Percentiles rank a stretch among this genome's conserved stretches.
These are phyloP conservation scores for Phytopythium cucurbitacearum DNA, from an alignment of 352 stramenopile genomes.

Conservation along the genomic window DNA sequence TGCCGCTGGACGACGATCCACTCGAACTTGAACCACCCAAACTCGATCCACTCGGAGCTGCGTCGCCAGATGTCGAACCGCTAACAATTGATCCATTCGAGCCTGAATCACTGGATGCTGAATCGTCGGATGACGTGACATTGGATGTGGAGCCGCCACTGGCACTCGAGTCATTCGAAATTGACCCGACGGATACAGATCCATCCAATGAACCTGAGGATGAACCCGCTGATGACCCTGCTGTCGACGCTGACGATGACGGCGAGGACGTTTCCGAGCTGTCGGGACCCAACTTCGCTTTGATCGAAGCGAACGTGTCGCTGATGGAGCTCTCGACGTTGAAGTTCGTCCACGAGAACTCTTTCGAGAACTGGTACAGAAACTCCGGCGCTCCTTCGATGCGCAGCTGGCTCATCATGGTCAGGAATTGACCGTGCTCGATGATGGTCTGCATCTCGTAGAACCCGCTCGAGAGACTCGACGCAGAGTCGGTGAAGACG, in stretches of 20 bases:
- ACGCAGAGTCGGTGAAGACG: constrained; percentile 67
- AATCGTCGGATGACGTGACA: no score
- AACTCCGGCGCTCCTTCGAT: constrained; percentile 73
- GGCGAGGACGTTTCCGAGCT: not conserved
- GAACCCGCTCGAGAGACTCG: constrained; percentile 52
- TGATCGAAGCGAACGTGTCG: constrained; percentile 12
- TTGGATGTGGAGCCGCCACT: constrained; percentile 8
- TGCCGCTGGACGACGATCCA: not conserved
- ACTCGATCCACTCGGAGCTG: no score
- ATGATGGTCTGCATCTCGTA: constrained; percentile 87
- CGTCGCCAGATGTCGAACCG: no score
- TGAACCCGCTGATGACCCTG: not conserved
- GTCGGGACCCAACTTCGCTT: constrained; percentile 2
- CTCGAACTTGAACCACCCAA: not conserved
- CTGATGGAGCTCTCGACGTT: constrained; percentile 62
- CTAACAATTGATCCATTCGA: no score
- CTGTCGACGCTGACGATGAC: not conserved
- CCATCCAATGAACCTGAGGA: not conserved
- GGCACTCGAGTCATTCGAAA: constrained; percentile 14
- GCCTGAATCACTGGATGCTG: no score
- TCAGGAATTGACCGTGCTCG: constrained; percentile 81
- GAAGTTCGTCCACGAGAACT: constrained; percentile 85
- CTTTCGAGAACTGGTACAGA: constrained; percentile 75
- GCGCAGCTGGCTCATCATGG: constrained; percentile 79
- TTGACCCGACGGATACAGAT: not conserved